A percentile compares a stretch with the other conserved stretches of the same genome.
Evolutionary conservation across 228 moss, liverwort and hornwort genomes (phyloP).

Genomic region (Sphagnum magellanicum): DNA sequence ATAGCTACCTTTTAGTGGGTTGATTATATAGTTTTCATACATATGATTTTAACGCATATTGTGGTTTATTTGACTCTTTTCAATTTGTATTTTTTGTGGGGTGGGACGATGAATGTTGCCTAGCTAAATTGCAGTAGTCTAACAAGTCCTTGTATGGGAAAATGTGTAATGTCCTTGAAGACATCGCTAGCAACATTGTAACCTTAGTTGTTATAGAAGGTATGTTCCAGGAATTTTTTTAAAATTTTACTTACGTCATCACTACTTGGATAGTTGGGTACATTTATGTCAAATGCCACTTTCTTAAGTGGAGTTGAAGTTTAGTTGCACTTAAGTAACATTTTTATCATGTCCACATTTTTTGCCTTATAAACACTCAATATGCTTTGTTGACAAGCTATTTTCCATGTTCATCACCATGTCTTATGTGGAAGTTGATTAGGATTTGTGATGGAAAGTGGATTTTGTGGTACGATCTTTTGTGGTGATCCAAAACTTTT

Average conservation of each 20-base stretch:
- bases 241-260: not conserved
- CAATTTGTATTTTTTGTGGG: too few relatives aligned
- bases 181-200: conserved; percentile 75
- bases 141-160: not conserved
- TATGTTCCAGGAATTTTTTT: conserved; percentile 2
- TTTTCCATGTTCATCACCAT: too few relatives aligned
- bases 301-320: not conserved
- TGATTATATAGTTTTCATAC: not conserved
- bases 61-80: not conserved
- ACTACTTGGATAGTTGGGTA: not conserved
- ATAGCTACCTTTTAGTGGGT: not conserved
- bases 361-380: too few relatives aligned
- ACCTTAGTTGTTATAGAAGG: conserved; percentile 68
- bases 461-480: too few relatives aligned
- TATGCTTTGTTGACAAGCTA: too few relatives aligned
- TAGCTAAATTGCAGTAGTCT: not conserved
- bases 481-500: too few relatives aligned
- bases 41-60: not conserved
- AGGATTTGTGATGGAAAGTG: too few relatives aligned
- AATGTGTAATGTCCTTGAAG: conserved; percentile 54
- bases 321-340: too few relatives aligned
- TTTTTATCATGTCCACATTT: too few relatives aligned
- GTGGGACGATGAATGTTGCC: not conserved
- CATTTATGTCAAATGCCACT: not conserved
- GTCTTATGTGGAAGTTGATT: too few relatives aligned